Conservation (phyloP, 2,329 filamentous ascomycete species). For the Alternaria sp. region DNA sequence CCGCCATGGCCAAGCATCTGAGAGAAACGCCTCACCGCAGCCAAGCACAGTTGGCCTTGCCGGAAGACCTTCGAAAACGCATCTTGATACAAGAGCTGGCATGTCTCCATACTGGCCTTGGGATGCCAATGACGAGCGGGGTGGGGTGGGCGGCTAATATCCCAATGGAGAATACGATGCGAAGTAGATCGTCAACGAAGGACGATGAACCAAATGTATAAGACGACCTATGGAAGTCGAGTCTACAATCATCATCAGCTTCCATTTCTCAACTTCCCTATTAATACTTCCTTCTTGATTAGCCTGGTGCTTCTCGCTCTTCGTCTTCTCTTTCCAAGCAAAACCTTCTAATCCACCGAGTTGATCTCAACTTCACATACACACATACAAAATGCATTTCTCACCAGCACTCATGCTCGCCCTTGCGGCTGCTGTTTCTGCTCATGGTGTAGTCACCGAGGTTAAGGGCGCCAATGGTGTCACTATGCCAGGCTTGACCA, state of each 20-base stretch:
- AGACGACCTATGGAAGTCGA: conserved; percentile 18
- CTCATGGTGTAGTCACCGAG: conserved; percentile 66
- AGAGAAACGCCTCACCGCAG: conserved; percentile 30
- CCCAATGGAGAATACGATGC: conserved; percentile 12
- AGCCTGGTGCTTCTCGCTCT: conserved; percentile 31
- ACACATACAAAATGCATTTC: conserved; percentile 37
- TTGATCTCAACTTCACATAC: conserved; percentile 24
- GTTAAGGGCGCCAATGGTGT: conserved; percentile 69
- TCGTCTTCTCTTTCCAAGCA: conserved; percentile 14
- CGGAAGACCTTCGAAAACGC: conserved; percentile 11
- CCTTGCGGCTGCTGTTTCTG: conserved; percentile 56
- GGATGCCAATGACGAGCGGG: conserved; percentile 4
- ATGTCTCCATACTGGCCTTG: conserved; percentile 16
- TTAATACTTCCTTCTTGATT: conserved; percentile 21
- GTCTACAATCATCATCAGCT: conserved; percentile 25
- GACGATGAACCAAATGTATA: conserved; percentile 22
- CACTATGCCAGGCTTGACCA: conserved; percentile 67
- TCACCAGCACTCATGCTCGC: conserved; percentile 36
- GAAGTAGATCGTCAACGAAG: conserved; percentile 1
- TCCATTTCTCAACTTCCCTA: conserved; percentile 20
- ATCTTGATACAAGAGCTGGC: conserved; percentile 27
- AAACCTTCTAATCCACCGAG: conserved; percentile 15
- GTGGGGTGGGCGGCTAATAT: conserved; percentile 12
- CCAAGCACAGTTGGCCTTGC: conserved; percentile 32
- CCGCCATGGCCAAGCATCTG: conserved; percentile 24